Base-by-base conservation (phyloP, 2,329 filamentous ascomycete species). In the Colletotrichum liriopes region DNA sequence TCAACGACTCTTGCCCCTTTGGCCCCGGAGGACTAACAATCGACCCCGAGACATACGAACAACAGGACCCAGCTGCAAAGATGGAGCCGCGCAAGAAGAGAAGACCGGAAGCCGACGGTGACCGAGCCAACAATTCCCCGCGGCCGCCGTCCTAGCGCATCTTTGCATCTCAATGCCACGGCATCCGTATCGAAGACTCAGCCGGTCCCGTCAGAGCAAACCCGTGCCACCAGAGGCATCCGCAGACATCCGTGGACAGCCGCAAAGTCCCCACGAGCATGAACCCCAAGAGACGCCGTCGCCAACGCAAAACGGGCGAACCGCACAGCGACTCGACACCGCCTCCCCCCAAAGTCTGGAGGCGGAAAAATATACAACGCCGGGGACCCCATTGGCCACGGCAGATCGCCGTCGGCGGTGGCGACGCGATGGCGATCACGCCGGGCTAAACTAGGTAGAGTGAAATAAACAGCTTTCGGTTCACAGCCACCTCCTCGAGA, bases 401-500 rank as follows among this genome's bases (percentile, higher is more conserved):
- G 69, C 52, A 72, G 69, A 69, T 72, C 69, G 65, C 43, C 65
- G 39, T 59, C 47, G 39, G 26, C 51, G 49, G 51, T 41, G 51
- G 58, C 49, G 62, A 56, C 32, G 26, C 23, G 37, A 18, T 39
- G 45, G 26, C 63, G 59, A 70, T 72, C 54, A 23, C 54, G 37
- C 58, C 41, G 45, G 52, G 69, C 35, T 23, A 49, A 47, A 51
- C 29, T 32, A 32, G 29, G 39, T n/a, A 47, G 29, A 60, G 52
- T 26, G 14, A 64, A 64, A 29, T 41, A 49, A 49, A 43, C 26
- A 41, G 39, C 61, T 37, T 61, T 16, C 29, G 52, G 59, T 58
- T 52, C 61, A 71, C 62, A 61, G 61, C 71, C 71, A 73, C 61
- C 61, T 71, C 49, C 71, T 73, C 39, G 56, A 47, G 37, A 29